phyloP scores from a whole-genome alignment of 1,284 basidiomycete genomes.

The Melampsora occidentalis region DNA sequence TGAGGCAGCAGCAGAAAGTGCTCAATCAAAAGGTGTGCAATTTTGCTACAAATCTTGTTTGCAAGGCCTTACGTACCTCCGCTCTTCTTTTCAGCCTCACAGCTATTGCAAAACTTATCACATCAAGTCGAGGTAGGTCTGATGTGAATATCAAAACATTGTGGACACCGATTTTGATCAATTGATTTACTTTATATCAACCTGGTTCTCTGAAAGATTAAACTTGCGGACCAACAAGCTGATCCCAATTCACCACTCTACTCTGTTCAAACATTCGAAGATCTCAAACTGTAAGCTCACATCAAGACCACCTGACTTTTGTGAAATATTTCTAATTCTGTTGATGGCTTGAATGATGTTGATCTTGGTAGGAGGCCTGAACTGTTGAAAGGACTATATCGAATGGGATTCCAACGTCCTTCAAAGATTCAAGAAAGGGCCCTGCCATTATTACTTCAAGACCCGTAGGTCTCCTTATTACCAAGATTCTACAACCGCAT shows the following conservation, averaged over 20 bases:
- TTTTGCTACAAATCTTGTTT: neutral
- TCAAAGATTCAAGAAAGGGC: constrained; percentile 99
- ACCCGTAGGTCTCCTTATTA: constrained; percentile 66
- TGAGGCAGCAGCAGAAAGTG: neutral
- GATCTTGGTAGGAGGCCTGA: constrained; percentile 62
- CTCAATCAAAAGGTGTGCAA: constrained; percentile 4
- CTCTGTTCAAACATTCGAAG: constrained; percentile 91
- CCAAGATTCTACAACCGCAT: neutral
- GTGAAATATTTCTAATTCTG: neutral
- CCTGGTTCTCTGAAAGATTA: constrained; percentile 65
- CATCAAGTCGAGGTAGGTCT: constrained; percentile 42
- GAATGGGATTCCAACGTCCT: constrained; percentile 94
- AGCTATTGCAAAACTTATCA: constrained; percentile 39
- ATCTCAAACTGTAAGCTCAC: constrained; percentile 74
- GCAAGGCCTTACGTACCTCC: neutral
- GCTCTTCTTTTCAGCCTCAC: constrained; percentile 24
- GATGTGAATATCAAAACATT: neutral
- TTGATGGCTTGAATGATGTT: constrained; percentile 4
- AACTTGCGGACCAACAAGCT: constrained; percentile 91
- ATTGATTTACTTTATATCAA: neutral
- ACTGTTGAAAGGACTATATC: constrained; percentile 92
- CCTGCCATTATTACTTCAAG: constrained; percentile 80
- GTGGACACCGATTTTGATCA: neutral
- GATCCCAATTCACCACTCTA: constrained; percentile 93
- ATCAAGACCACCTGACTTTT: neutral